A percentile compares a stretch with the other conserved stretches of the same genome.
phyloP scores from a whole-genome alignment of 177 flowering plant genomes.

The Vitis hybrid region DNA sequence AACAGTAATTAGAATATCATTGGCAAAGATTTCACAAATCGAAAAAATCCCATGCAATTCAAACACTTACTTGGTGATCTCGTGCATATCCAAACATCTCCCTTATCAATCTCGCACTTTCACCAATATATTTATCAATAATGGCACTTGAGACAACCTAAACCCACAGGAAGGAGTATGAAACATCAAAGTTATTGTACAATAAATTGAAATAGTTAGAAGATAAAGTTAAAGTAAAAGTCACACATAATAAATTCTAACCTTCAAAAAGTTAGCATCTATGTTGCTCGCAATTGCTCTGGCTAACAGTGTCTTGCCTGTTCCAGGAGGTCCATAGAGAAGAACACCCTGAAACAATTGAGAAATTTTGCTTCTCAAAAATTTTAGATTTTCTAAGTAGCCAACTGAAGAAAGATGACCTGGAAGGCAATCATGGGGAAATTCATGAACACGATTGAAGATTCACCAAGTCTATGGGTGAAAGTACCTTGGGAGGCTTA shows the following conservation, averaged over 20 bases:
- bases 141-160: slow-evolving; percentile 97
- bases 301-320: slow-evolving; percentile 85
- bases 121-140: slow-evolving; percentile 91
- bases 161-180: slow-evolving; percentile 6
- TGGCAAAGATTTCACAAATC: no score
- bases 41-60: no score
- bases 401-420: no score
- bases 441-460: no score
- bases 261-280: slow-evolving; percentile 95
- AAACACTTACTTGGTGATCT: slow-evolving; percentile 77
- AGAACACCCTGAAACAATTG: slow-evolving; percentile 70
- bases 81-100: slow-evolving; percentile 97
- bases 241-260: slow-evolving; percentile 12
- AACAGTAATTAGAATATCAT: neutral
- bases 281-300: slow-evolving; percentile 96
- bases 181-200: neutral
- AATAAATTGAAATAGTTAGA: neutral
- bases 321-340: slow-evolving; percentile 94
- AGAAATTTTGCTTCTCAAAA: neutral
- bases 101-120: slow-evolving; percentile 92
- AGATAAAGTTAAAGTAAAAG: no score
- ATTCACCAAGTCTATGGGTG: no score
- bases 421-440: no score
- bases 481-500: slow-evolving; percentile 87
- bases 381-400: no score